Percentiles rank a stretch among this genome's conserved stretches.
phyloP scores from a whole-genome alignment of 2,329 filamentous ascomycete genomes.

The Trichoderma guizhouense region DNA sequence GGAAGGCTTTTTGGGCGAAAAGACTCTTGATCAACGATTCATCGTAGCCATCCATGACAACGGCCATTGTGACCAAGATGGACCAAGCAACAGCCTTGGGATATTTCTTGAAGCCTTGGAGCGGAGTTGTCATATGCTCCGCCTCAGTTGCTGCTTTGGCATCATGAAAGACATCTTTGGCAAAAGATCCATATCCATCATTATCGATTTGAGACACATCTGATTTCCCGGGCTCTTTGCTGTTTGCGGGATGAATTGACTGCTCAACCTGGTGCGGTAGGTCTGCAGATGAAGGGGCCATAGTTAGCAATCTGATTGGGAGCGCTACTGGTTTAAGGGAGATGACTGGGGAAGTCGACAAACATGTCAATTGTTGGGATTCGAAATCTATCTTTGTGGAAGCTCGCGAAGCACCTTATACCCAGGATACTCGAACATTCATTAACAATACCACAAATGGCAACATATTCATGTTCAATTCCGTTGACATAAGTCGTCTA shows the following conservation, averaged over 20 bases:
- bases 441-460: not conserved
- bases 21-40: slow-evolving; percentile 30
- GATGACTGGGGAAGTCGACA: not conserved
- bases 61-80: slow-evolving; percentile 33
- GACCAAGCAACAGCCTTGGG: slow-evolving; percentile 38
- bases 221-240: not conserved
- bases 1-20: slow-evolving; percentile 33
- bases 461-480: not conserved
- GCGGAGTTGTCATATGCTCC: not conserved
- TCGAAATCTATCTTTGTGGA: not conserved
- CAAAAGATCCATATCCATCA: not conserved
- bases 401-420: not conserved
- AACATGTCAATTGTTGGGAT: not conserved
- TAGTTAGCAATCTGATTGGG: not conserved
- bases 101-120: slow-evolving; percentile 28
- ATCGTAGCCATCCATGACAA: slow-evolving; percentile 45
- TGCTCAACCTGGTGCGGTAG: not conserved
- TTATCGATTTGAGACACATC: not conserved
- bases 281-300: not conserved
- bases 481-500: not conserved
- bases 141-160: not conserved
- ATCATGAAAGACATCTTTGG: not conserved
- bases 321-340: not conserved
- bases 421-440: not conserved
- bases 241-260: not conserved